Evolutionary conservation across 2,329 filamentous ascomycete genomes (phyloP), one percentile per base, ranked within the genome.

Genomic region (Cyphellophora europaea): DNA sequence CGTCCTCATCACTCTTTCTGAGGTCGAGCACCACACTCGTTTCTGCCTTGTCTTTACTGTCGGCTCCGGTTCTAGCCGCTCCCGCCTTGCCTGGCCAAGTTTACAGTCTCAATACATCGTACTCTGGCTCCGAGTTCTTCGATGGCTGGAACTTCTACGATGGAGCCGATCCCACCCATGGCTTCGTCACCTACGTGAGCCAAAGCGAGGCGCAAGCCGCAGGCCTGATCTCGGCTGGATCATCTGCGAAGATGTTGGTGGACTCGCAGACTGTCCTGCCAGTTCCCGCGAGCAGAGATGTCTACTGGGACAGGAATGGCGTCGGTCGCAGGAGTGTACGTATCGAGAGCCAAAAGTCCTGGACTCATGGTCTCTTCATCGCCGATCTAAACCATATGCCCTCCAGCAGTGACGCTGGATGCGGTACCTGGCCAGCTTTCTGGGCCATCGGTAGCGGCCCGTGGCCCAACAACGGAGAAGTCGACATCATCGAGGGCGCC

Each of bases 401-500:
- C 2, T 57, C 54, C 6, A 55, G 54, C 23, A 41, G 37, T 13
- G 32, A 15, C 19, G 27, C 18, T 11, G 44, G 44, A 23, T 72
- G 68, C 37, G 66, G 63, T 33, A 63, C 60, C 17, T 72, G 68
- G 68, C 68, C 4, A 17, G 44, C 44, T 11, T 46, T 42, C 28
- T 47, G 42, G 44, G 42, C 44, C 58, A 41, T 66, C 57, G 63
- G 57, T 57, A 6, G 49, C 56, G 4, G 59, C 55, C 33, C 27
- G 5, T 67, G 63, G 63, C 63, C 63, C 0, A 32, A 48, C 3
- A 53, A 57, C 29, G 64, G 65, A 10, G 64, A 68, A 54, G 68
- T 72, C 34, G 68, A 72, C 47, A 63, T 72, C 34, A 66, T 71
- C 43, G 68, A 72, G 44, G 65, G 63, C 11, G 65, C 71, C 37